phyloP scores from a whole-genome alignment of 2,329 filamentous ascomycete genomes.

The Coniochaeta sp. region DNA sequence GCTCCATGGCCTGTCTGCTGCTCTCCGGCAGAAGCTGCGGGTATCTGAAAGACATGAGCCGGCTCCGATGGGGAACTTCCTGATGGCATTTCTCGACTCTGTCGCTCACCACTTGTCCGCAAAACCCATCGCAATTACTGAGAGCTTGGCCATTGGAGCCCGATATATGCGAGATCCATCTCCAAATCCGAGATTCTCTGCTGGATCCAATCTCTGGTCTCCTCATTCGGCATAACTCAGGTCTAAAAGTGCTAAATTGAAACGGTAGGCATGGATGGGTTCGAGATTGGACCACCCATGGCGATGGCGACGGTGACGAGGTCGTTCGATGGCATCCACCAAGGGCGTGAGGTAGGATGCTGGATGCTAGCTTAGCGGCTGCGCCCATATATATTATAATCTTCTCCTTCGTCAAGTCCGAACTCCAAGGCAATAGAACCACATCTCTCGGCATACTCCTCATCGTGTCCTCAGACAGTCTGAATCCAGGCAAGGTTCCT shows the following conservation, averaged over 20 bases:
- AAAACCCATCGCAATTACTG: neutral
- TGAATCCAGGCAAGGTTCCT: neutral
- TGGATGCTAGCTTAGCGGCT: neutral
- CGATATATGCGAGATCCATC: neutral
- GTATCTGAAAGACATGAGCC: neutral
- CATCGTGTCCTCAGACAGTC: neutral
- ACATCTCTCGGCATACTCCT: neutral
- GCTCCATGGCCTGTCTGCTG: neutral
- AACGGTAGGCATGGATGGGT: neutral
- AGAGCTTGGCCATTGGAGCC: neutral
- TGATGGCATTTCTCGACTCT: neutral
- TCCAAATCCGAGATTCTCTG: neutral
- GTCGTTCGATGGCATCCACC: neutral
- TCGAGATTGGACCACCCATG: neutral
- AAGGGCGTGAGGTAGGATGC: neutral
- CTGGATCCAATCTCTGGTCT: neutral
- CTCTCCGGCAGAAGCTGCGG: neutral
- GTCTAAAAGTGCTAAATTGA: neutral
- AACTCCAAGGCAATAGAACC: neutral
- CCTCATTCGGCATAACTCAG: neutral
- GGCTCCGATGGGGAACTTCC: conserved; percentile 2
- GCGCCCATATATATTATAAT: neutral
- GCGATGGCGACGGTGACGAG: neutral
- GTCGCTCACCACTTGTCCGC: neutral
- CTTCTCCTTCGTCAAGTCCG: neutral